A percentile compares a stretch with the other conserved stretches of the same genome.
Conservation (phyloP, 768 basidiomycete species). For the Rhizopogon sp. region DNA sequence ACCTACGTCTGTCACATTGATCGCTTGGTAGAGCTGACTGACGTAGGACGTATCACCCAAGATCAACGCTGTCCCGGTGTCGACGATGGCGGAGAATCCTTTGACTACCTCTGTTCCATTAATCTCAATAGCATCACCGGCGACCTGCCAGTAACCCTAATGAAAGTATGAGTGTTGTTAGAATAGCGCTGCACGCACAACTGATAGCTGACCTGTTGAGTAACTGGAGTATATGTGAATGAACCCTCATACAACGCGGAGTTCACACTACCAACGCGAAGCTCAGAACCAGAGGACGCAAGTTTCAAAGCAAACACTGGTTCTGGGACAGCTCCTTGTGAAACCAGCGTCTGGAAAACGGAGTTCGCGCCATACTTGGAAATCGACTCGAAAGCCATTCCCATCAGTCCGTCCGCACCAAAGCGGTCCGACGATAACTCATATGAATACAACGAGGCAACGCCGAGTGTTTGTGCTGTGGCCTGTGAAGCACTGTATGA, state of each 20-base stretch:
- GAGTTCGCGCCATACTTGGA: conserved; percentile 31
- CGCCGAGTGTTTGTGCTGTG: conserved; percentile 17
- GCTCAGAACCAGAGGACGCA: conserved; percentile 27
- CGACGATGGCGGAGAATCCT: conserved; percentile 29
- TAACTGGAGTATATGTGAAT: conserved; percentile 32
- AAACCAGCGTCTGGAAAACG: conserved; percentile 39
- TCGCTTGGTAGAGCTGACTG: conserved; percentile 20
- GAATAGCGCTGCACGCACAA: neutral
- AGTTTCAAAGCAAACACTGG: conserved; percentile 36
- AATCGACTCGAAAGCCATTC: conserved; percentile 39
- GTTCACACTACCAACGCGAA: conserved; percentile 39
- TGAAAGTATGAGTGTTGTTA: neutral
- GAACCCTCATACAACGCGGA: conserved; percentile 31
- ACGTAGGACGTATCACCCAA: conserved; percentile 37
- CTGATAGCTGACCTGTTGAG: conserved; percentile 18
- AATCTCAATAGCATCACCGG: conserved; percentile 11
- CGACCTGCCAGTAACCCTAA: conserved; percentile 21
- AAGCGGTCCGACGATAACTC: conserved; percentile 9
- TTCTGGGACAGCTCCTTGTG: conserved; percentile 28
- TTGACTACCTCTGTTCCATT: conserved; percentile 14
- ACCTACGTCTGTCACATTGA: conserved; percentile 26
- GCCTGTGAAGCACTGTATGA: conserved; percentile 19
- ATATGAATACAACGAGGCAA: conserved; percentile 14
- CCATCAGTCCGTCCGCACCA: conserved; percentile 29
- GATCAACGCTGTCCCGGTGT: conserved; percentile 44